These are phyloP conservation scores for Saccharomycopsis hybrid DNA, from an alignment of 1,139 yeast genomes.

Conservation along the genomic window DNA sequence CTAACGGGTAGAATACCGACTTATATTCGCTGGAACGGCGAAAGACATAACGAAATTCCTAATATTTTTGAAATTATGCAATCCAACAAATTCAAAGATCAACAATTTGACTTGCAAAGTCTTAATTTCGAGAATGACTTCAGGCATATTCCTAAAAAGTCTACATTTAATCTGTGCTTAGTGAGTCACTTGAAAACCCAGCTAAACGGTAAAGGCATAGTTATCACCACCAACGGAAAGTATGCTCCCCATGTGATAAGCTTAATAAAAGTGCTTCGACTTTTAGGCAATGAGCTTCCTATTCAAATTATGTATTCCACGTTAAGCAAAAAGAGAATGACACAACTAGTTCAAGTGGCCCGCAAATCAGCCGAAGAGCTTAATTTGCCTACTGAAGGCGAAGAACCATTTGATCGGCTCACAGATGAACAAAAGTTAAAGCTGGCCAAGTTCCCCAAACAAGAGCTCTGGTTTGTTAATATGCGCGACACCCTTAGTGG, in stretches of 20 bases:
- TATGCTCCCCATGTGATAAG: conserved; percentile 26
- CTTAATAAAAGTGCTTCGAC: conserved; percentile 12
- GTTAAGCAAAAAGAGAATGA: neutral
- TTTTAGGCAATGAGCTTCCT: conserved; percentile 12
- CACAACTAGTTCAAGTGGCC: conserved; percentile 6
- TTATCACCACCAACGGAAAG: conserved; percentile 17
- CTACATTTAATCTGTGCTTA: conserved; percentile 8
- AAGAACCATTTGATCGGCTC: conserved; percentile 23
- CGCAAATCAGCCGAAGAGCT: conserved; percentile 17
- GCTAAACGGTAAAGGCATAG: conserved; percentile 22
- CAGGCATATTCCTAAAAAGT: conserved; percentile 24
- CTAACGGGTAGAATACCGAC: conserved; percentile 34
- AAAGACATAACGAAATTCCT: conserved; percentile 17
- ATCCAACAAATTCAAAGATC: neutral
- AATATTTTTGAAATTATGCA: neutral
- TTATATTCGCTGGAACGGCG: conserved; percentile 37
- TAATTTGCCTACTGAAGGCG: conserved; percentile 29
- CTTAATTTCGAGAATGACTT: conserved; percentile 40
- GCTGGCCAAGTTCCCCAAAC: conserved; percentile 32
- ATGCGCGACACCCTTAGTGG: conserved; percentile 30
- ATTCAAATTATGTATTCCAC: conserved; percentile 16
- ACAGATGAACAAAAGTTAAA: neutral
- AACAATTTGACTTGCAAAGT: conserved; percentile 28
- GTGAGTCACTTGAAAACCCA: conserved; percentile 20
- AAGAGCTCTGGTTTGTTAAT: conserved; percentile 44